Evolutionary conservation across 2,329 filamentous ascomycete genomes (phyloP).

Genomic region (Pseudogymnoascus pannorum): DNA sequence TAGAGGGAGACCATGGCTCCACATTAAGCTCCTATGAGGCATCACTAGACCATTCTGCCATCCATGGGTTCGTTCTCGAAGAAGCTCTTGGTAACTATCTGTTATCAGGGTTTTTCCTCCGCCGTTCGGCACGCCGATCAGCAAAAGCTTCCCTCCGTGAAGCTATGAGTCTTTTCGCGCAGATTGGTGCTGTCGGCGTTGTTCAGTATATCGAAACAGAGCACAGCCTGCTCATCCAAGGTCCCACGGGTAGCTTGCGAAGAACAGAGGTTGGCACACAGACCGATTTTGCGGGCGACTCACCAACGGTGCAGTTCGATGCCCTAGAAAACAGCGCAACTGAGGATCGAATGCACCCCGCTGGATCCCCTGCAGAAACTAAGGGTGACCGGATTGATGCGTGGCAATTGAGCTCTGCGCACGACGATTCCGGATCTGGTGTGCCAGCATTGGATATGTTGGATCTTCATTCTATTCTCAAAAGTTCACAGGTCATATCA

Average conservation of each 20-base stretch:
- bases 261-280: slow-evolving; percentile 60
- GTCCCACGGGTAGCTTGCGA: slow-evolving; percentile 49
- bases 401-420: slow-evolving; percentile 53
- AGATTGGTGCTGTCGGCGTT: slow-evolving; percentile 62
- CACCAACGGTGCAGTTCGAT: slow-evolving; percentile 45
- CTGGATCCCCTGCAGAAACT: slow-evolving; percentile 33
- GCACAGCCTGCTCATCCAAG: slow-evolving; percentile 59
- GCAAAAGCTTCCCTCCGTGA: slow-evolving; percentile 64
- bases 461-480: slow-evolving; percentile 69
- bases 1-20: slow-evolving; percentile 46
- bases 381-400: slow-evolving; percentile 53
- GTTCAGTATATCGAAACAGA: slow-evolving; percentile 60
- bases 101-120: slow-evolving; percentile 63
- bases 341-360: slow-evolving; percentile 35
- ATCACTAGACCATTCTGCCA: slow-evolving; percentile 62
- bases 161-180: slow-evolving; percentile 59
- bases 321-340: slow-evolving; percentile 35
- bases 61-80: slow-evolving; percentile 60
- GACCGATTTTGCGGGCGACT: slow-evolving; percentile 60
- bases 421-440: slow-evolving; percentile 51
- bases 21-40: slow-evolving; percentile 62
- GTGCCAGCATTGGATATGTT: slow-evolving; percentile 76
- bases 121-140: slow-evolving; percentile 57
- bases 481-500: slow-evolving; percentile 72
- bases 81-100: slow-evolving; percentile 68